Conservation (phyloP, 176 grass and related monocot species). For the Bolboschoenus planiculmis region DNA sequence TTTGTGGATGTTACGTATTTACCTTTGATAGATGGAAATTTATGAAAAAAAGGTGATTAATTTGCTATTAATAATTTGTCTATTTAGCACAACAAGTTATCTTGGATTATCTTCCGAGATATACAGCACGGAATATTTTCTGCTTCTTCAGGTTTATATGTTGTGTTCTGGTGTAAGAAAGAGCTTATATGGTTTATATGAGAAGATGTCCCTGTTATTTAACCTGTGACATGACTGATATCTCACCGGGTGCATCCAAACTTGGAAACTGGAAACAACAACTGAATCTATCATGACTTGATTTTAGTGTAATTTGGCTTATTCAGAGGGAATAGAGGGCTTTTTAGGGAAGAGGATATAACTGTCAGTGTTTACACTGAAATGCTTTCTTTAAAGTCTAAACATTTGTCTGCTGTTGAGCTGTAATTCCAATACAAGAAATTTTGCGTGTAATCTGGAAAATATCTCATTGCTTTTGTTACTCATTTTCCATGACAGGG, state of each 20-base stretch:
- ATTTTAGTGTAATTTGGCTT: not conserved
- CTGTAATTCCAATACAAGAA: too few relatives aligned
- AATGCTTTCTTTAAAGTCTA: not conserved
- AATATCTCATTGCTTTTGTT: not conserved
- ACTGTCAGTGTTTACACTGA: not conserved
- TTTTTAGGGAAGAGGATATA: too few relatives aligned
- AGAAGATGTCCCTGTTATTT: not conserved
- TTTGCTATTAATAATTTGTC: too few relatives aligned
- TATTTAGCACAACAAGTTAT: not conserved
- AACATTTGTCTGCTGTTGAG: too few relatives aligned
- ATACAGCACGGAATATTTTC: not conserved
- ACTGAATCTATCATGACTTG: not conserved
- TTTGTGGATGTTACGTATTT: too few relatives aligned
- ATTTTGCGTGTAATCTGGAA: not conserved
- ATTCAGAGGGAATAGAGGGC: not conserved
- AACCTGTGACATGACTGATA: not conserved
- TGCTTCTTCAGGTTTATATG: not conserved
- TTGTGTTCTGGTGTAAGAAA: not conserved
- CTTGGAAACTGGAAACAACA: not conserved
- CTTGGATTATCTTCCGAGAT: not conserved
- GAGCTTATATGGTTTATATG: not conserved
- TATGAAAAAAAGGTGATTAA: too few relatives aligned
- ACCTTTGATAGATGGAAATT: too few relatives aligned
- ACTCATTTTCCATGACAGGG: constrained; percentile 38
- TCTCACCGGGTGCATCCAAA: too few relatives aligned